Evolutionary conservation across 495 filamentous ascomycete species (phyloP).

Genomic region (Talaromyces proteolyticus): DNA sequence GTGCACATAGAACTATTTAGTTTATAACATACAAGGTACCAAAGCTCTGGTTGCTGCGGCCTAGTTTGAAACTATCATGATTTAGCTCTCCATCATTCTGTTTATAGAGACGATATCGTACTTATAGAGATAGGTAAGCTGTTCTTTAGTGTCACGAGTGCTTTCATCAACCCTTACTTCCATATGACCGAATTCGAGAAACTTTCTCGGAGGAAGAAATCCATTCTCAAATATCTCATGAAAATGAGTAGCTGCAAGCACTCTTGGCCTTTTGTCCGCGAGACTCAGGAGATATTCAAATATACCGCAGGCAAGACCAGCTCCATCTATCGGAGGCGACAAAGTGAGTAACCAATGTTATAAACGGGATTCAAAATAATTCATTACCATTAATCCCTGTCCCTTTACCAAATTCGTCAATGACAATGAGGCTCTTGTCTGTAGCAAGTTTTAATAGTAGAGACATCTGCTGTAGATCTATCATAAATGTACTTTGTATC

Average conservation of each 20-base stretch:
- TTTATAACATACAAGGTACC: conserved; percentile 55
- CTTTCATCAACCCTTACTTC: conserved; percentile 67
- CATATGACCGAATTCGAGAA: conserved; percentile 77
- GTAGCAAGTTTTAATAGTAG: conserved; percentile 75
- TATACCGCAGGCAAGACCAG: conserved; percentile 78
- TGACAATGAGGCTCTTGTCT: conserved; percentile 68
- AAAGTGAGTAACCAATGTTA: neutral
- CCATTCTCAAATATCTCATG: conserved; percentile 85
- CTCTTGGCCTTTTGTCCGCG: conserved; percentile 63
- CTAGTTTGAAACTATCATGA: conserved; percentile 43
- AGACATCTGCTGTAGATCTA: conserved; percentile 84
- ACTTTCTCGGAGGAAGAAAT: conserved; percentile 52
- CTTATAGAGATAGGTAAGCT: conserved; percentile 86
- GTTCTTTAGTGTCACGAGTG: conserved; percentile 55
- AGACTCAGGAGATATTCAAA: conserved; percentile 66
- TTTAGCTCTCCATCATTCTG: conserved; percentile 6
- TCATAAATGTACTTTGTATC: conserved; percentile 89
- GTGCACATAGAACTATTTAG: neutral
- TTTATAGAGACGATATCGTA: conserved; percentile 25
- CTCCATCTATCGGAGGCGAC: conserved; percentile 54
- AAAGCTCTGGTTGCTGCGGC: conserved; percentile 75
- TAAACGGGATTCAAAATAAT: neutral
- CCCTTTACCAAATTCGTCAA: conserved; percentile 97
- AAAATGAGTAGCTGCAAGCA: conserved; percentile 87
- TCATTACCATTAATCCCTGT: conserved; percentile 59